Conservation (phyloP, 768 basidiomycete species). For the Pleurotus eryngii region DNA sequence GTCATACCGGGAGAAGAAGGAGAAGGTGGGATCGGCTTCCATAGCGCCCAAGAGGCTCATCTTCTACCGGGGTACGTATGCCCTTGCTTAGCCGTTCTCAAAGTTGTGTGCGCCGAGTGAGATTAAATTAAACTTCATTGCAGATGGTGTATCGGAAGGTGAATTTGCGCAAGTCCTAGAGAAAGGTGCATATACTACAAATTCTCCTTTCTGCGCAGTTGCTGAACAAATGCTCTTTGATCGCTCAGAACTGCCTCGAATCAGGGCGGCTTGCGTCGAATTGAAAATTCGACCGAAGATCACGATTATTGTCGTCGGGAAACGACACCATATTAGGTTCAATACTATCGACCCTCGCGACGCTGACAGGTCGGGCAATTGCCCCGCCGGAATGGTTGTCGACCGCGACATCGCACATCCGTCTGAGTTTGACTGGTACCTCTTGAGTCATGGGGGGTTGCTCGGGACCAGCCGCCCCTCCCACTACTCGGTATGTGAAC, state of each 20-base stretch:
- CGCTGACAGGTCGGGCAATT: conserved; percentile 69
- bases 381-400: conserved; percentile 74
- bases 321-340: conserved; percentile 67
- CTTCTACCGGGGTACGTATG: conserved; percentile 62
- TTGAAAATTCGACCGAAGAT: conserved; percentile 61
- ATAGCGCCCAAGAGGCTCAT: conserved; percentile 64
- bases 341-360: conserved; percentile 45
- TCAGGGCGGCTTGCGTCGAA: conserved; percentile 57
- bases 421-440: conserved; percentile 75
- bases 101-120: conserved; percentile 7
- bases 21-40: conserved; percentile 42
- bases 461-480: conserved; percentile 69
- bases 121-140: conserved; percentile 16
- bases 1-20: conserved; percentile 47
- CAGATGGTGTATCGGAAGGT: conserved; percentile 52
- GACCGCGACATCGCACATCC: conserved; percentile 71
- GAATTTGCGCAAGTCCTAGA: conserved; percentile 54
- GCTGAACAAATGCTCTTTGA: not conserved
- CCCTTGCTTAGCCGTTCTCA: conserved; percentile 1
- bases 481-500: conserved; percentile 38
- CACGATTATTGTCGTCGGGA: conserved; percentile 78
- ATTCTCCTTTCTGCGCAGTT: too few relatives aligned
- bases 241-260: conserved; percentile 5
- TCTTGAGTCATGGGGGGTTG: conserved; percentile 75
- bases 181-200: conserved; percentile 32